Percentiles rank a stretch among this genome's conserved stretches.
phyloP scores from a whole-genome alignment of 2,329 filamentous ascomycete species.

The Cladosporium sp. region DNA sequence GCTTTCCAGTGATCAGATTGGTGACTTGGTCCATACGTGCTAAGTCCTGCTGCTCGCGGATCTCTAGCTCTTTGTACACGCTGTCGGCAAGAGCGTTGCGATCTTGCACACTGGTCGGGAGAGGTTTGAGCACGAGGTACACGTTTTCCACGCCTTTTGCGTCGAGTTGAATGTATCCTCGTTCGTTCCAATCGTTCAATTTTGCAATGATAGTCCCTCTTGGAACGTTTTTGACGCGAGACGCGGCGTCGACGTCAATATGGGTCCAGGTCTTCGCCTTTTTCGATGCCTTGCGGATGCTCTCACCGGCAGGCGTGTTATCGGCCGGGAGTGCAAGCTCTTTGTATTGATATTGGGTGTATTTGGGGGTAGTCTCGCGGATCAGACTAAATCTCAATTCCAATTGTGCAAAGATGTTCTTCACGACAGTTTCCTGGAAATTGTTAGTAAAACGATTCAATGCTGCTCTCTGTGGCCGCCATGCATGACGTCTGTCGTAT shows the following conservation, averaged over 20 bases:
- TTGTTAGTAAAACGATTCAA: not conserved
- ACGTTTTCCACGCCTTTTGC: slow-evolving; percentile 55
- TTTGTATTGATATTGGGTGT: slow-evolving; percentile 56
- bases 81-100: slow-evolving; percentile 31
- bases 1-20: slow-evolving; percentile 53
- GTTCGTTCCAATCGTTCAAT: slow-evolving; percentile 56
- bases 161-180: slow-evolving; percentile 52
- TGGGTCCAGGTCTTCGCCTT: slow-evolving; percentile 46
- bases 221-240: slow-evolving; percentile 32
- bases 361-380: slow-evolving; percentile 58
- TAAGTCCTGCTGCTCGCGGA: slow-evolving; percentile 56
- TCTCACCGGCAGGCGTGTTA: slow-evolving; percentile 44
- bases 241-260: slow-evolving; percentile 51
- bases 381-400: slow-evolving; percentile 60
- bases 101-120: slow-evolving; percentile 50
- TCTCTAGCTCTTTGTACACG: slow-evolving; percentile 53
- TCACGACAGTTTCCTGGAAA: slow-evolving; percentile 42
- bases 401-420: slow-evolving; percentile 60
- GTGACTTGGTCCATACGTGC: slow-evolving; percentile 52
- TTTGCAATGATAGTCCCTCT: slow-evolving; percentile 55
- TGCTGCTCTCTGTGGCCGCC: not conserved
- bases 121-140: slow-evolving; percentile 51
- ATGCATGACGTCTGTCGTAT: not conserved
- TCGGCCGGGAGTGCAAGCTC: slow-evolving; percentile 40
- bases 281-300: slow-evolving; percentile 45